phyloP scores from a whole-genome alignment of 2,329 filamentous ascomycete genomes.

The Periconia digitata region DNA sequence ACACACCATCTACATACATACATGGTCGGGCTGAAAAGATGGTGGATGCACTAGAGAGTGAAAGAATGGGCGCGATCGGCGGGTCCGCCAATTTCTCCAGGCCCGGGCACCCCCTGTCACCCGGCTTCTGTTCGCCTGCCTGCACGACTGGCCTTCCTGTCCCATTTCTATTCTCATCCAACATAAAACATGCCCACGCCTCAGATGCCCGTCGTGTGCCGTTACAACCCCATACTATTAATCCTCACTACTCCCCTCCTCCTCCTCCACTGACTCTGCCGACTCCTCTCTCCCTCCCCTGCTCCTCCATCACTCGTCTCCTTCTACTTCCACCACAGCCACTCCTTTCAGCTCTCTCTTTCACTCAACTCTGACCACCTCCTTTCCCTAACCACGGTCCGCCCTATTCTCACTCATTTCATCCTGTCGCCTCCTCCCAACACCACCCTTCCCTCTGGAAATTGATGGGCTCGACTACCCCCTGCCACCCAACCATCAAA shows the following conservation, averaged over 20 bases:
- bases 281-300: not conserved
- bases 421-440: not conserved
- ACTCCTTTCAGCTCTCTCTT: not conserved
- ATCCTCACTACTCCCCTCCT: not conserved
- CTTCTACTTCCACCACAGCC: not conserved
- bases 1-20: too few species aligned
- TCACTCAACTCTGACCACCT: not conserved
- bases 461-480: not conserved
- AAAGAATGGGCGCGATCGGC: too few species aligned
- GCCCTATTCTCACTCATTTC: not conserved
- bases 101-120: not conserved
- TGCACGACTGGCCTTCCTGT: not conserved
- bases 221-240: not conserved
- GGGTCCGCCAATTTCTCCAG: conserved; percentile 7
- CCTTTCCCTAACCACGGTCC: not conserved
- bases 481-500: not conserved
- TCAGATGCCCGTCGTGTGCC: not conserved
- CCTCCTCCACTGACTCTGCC: not conserved
- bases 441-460: not conserved
- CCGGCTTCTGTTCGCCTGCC: too few species aligned
- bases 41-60: too few species aligned
- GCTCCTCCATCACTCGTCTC: conserved; percentile 2
- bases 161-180: conserved; percentile 1
- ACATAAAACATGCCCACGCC: conserved; percentile 6
- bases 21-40: too few species aligned